Evolutionary conservation across 1,284 basidiomycete genomes (phyloP).

Genomic region (Sporisorium iseilematis-ciliati): DNA sequence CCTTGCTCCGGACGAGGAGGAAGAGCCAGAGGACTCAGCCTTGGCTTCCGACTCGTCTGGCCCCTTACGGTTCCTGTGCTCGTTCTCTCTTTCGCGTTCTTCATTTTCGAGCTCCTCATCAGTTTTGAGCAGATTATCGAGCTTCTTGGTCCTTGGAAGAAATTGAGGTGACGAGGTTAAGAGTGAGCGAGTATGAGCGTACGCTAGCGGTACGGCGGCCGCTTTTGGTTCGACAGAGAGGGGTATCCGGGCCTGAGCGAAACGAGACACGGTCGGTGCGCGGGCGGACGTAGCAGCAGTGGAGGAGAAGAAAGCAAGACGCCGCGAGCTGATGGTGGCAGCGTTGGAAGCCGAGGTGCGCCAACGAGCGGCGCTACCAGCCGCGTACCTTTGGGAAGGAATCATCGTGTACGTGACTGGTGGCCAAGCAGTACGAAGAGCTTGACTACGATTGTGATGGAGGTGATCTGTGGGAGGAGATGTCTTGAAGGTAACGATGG

Average conservation of each 20-base stretch:
- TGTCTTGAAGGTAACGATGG: not conserved
- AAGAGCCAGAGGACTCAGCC: slow-evolving; percentile 31
- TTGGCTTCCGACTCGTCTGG: slow-evolving; percentile 19
- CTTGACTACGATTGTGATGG: not conserved
- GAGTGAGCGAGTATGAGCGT: slow-evolving; percentile 23
- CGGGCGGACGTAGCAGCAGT: slow-evolving; percentile 1
- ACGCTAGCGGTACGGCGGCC: slow-evolving; percentile 2
- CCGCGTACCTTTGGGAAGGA: slow-evolving; percentile 44
- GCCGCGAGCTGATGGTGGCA: slow-evolving; percentile 16
- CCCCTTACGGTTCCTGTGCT: slow-evolving; percentile 27
- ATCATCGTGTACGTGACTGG: slow-evolving; percentile 24
- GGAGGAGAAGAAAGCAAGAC: slow-evolving; percentile 22
- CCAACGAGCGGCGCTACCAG: slow-evolving; percentile 43
- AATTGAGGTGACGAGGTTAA: slow-evolving; percentile 35
- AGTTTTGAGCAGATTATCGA: slow-evolving; percentile 15
- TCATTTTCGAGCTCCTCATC: slow-evolving; percentile 34
- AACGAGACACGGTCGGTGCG: slow-evolving; percentile 5
- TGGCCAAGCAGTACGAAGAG: not conserved
- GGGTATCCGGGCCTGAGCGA: slow-evolving; percentile 9
- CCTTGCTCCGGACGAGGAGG: slow-evolving; percentile 21
- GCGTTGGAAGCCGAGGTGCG: slow-evolving; percentile 21
- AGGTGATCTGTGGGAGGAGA: no score
- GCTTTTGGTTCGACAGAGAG: not conserved
- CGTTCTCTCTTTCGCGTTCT: slow-evolving; percentile 44
- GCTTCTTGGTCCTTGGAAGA: slow-evolving; percentile 51